These are phyloP conservation scores for Blepharisma stoltei DNA, from an alignment of 73 alveolate species.

Conservation along the genomic window DNA sequence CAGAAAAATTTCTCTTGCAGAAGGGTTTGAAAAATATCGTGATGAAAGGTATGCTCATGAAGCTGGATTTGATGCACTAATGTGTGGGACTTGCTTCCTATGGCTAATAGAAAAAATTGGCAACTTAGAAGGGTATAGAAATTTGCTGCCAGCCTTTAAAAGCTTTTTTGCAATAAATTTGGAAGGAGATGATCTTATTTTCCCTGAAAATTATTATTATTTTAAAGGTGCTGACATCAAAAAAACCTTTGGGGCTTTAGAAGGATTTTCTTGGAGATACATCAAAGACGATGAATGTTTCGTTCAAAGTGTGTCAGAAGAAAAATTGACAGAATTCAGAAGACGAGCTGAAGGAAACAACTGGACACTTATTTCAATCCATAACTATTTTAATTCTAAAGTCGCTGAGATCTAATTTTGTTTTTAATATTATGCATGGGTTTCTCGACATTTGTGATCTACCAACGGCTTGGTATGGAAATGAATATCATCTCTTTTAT, in stretches of 20 bases:
- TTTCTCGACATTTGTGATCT: too few species aligned
- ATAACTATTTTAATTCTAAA: too few species aligned
- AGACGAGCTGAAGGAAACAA: too few species aligned
- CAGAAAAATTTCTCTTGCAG: not conserved
- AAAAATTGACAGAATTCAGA: not conserved
- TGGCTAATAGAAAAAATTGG: not conserved
- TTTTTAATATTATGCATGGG: too few species aligned
- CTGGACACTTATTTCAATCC: too few species aligned
- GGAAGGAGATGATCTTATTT: not conserved
- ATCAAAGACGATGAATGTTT: slow-evolving; percentile 17
- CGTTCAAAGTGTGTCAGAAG: not conserved
- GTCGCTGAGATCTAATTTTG: too few species aligned
- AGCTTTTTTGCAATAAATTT: not conserved
- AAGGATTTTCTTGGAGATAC: slow-evolving; percentile 12
- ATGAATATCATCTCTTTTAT: slow-evolving; percentile 30
- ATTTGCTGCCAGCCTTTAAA: not conserved
- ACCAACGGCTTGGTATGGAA: too few species aligned
- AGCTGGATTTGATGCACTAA: slow-evolving; percentile 21
- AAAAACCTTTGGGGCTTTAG: not conserved
- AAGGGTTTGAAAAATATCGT: not conserved
- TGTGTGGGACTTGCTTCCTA: not conserved
- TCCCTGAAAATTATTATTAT: not conserved
- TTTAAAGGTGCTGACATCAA: slow-evolving; percentile 21
- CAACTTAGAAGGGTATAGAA: not conserved
- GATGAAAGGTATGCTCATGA: slow-evolving; percentile 11